Conservation (phyloP, 2,329 filamentous ascomycete species). For the Furcasterigmium furcatum region DNA sequence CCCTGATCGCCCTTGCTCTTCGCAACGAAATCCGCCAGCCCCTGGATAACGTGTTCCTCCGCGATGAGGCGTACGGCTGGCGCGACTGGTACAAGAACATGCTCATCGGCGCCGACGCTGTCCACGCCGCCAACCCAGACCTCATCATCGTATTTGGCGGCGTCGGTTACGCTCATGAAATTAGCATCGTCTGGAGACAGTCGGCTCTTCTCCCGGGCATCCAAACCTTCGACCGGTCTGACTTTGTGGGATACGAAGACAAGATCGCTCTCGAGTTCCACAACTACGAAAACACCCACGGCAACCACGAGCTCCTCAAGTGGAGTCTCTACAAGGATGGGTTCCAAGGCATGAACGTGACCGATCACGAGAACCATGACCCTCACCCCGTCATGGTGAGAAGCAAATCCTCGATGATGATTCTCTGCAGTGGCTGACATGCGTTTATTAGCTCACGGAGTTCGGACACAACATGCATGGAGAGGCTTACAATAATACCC, state of each 20-base stretch:
- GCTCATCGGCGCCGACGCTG: slow-evolving; percentile 40
- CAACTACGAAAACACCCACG: slow-evolving; percentile 51
- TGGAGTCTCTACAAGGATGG: slow-evolving; percentile 44
- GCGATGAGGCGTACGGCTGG: slow-evolving; percentile 48
- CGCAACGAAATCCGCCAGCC: slow-evolving; percentile 51
- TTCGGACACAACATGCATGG: too few species aligned
- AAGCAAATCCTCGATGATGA: too few species aligned
- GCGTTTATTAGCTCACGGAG: too few species aligned
- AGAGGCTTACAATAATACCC: too few species aligned
- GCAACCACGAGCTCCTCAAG: slow-evolving; percentile 40
- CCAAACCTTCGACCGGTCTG: slow-evolving; percentile 33
- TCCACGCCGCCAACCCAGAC: slow-evolving; percentile 46
- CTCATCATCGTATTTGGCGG: slow-evolving; percentile 56
- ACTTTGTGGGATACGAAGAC: slow-evolving; percentile 44
- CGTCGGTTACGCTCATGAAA: slow-evolving; percentile 50
- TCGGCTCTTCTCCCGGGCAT: slow-evolving; percentile 43
- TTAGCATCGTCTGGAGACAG: slow-evolving; percentile 46
- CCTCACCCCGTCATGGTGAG: too few species aligned
- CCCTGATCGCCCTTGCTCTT: slow-evolving; percentile 42
- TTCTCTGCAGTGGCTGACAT: too few species aligned
- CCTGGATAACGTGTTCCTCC: slow-evolving; percentile 24
- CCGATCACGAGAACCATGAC: too few species aligned
- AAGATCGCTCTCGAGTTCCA: slow-evolving; percentile 59
- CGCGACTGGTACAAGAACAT: slow-evolving; percentile 48
- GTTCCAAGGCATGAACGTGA: slow-evolving; percentile 44